phyloP scores from a whole-genome alignment of 2,329 filamentous ascomycete species.

The Clonostachys byssicola region DNA sequence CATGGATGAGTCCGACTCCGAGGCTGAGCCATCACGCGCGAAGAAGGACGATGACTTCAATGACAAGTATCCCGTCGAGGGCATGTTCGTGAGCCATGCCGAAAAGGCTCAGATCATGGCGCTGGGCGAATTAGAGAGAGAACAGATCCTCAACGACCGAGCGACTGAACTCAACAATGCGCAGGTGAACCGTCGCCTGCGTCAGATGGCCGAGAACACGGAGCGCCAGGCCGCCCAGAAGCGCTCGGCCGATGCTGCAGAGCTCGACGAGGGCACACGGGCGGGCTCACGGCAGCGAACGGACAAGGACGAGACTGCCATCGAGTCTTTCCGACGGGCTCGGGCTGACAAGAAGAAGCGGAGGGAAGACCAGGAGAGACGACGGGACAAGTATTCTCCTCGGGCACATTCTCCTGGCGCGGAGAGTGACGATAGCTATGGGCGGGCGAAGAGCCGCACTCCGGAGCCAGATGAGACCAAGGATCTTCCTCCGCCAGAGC shows the following conservation, averaged over 20 bases:
- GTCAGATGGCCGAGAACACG: conserved; percentile 69
- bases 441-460: conserved; percentile 48
- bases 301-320: conserved; percentile 47
- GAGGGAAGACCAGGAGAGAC: conserved; percentile 52
- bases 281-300: conserved; percentile 72
- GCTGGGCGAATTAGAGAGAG: conserved; percentile 86
- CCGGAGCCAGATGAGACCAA: conserved; percentile 64
- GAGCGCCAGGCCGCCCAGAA: conserved; percentile 56
- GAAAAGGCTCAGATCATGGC: conserved; percentile 78
- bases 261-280: conserved; percentile 70
- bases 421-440: conserved; percentile 65
- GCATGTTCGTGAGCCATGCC: conserved; percentile 69
- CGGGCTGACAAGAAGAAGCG: conserved; percentile 55
- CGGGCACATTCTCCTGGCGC: conserved; percentile 35
- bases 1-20: conserved; percentile 84
- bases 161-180: conserved; percentile 77
- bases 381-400: conserved; percentile 41
- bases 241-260: conserved; percentile 75
- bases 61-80: conserved; percentile 80
- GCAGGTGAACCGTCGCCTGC: conserved; percentile 77
- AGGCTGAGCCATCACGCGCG: conserved; percentile 41
- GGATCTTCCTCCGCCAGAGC: conserved; percentile 64
- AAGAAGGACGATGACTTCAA: conserved; percentile 45
- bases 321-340: conserved; percentile 64
- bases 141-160: conserved; percentile 85